Evolutionary conservation across 2,329 filamentous ascomycete genomes (phyloP).

Genomic region (Talaromyces sp.): DNA sequence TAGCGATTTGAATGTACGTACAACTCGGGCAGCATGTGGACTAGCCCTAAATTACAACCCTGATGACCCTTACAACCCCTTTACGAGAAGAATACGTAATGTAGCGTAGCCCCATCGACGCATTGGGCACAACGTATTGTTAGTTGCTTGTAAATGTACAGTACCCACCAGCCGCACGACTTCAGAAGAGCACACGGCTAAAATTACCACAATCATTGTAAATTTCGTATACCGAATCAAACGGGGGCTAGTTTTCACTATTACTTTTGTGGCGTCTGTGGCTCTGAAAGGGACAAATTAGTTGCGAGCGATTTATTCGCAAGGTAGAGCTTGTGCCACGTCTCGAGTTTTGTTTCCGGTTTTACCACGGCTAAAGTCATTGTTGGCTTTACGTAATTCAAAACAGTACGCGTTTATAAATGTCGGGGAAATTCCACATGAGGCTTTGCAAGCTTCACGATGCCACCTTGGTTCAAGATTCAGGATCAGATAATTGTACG

Average conservation of each 20-base stretch:
- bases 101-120: not conserved
- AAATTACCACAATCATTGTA: not conserved
- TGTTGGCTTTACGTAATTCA: not conserved
- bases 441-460: conserved; percentile 1
- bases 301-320: not conserved
- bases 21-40: not conserved
- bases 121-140: not conserved
- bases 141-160: not conserved
- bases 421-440: not conserved
- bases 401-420: not conserved
- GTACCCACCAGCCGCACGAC: not conserved
- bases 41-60: not conserved
- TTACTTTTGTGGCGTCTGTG: not conserved
- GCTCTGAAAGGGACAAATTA: not conserved
- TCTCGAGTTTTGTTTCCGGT: not conserved
- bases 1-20: conserved; percentile 1
- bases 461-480: not conserved
- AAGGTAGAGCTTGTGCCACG: not conserved
- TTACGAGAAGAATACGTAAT: not conserved
- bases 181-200: not conserved
- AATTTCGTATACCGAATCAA: not conserved
- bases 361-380: not conserved
- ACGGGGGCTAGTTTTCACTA: not conserved
- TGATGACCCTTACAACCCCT: not conserved
- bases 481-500: not conserved